Conservation (phyloP, 2,329 filamentous ascomycete genomes). For the Beauveria medogensis region DNA sequence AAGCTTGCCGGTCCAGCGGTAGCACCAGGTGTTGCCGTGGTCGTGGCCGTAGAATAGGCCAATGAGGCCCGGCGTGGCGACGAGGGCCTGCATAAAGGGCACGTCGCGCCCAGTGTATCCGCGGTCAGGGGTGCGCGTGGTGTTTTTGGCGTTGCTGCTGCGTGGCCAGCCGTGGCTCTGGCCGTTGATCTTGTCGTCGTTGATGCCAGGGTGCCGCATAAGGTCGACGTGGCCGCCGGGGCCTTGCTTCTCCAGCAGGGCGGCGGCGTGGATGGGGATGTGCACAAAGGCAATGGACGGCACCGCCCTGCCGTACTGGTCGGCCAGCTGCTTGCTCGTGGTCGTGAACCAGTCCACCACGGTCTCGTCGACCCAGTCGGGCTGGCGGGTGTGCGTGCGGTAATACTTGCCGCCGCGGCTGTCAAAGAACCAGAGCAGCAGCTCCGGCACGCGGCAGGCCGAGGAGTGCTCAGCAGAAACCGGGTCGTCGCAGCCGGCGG, state of each 20-base stretch:
- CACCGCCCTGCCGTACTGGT: slow-evolving; percentile 23
- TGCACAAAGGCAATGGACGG: slow-evolving; percentile 43
- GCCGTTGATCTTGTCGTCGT: slow-evolving; percentile 23
- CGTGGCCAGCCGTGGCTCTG: slow-evolving; percentile 23
- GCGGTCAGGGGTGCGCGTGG: not conserved
- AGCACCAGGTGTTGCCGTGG: slow-evolving; percentile 47
- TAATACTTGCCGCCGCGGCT: slow-evolving; percentile 48
- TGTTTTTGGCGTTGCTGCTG: slow-evolving; percentile 15
- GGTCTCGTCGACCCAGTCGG: slow-evolving; percentile 36
- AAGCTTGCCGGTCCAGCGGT: slow-evolving; percentile 25
- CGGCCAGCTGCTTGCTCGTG: slow-evolving; percentile 25
- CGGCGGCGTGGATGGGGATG: slow-evolving; percentile 31
- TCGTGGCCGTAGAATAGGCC: slow-evolving; percentile 53
- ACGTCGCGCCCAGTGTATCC: slow-evolving; percentile 36
- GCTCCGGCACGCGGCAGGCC: slow-evolving; percentile 26
- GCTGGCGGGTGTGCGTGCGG: slow-evolving; percentile 22
- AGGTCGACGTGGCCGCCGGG: slow-evolving; percentile 18
- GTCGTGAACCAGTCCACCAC: slow-evolving; percentile 37
- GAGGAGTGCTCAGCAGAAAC: not conserved
- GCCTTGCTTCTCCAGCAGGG: slow-evolving; percentile 16
- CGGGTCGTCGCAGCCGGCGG: not conserved
- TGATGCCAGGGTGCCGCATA: slow-evolving; percentile 24
- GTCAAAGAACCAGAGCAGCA: slow-evolving; percentile 64
- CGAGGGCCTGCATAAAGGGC: slow-evolving; percentile 49
- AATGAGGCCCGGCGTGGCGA: slow-evolving; percentile 39